phyloP scores from a whole-genome alignment of 2,329 filamentous ascomycete genomes.

The Colletotrichum eleusines region DNA sequence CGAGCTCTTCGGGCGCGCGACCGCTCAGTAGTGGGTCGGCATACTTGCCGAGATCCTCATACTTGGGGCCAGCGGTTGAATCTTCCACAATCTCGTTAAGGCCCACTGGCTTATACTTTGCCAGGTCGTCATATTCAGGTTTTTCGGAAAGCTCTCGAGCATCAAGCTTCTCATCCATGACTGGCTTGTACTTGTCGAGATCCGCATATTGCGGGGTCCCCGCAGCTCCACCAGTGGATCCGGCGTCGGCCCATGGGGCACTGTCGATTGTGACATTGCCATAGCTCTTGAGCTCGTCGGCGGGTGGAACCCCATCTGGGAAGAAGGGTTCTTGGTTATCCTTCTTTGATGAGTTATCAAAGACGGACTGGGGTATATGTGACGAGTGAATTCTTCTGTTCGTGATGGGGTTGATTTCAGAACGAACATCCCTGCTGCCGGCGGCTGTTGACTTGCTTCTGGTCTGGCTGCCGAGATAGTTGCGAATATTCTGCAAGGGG shows the following conservation, averaged over 20 bases:
- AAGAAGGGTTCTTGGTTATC: conserved; percentile 46
- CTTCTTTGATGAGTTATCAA: conserved; percentile 26
- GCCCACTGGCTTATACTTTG: conserved; percentile 53
- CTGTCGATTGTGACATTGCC: conserved; percentile 49
- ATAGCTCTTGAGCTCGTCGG: conserved; percentile 53
- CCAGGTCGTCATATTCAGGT: conserved; percentile 56
- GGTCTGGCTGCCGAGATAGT: conserved; percentile 46
- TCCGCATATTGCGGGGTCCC: conserved; percentile 44
- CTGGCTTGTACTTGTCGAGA: conserved; percentile 53
- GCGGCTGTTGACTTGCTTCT: conserved; percentile 22
- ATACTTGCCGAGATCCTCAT: conserved; percentile 54
- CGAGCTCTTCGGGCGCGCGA: conserved; percentile 44
- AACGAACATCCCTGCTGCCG: conserved; percentile 47
- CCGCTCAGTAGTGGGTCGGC: conserved; percentile 41
- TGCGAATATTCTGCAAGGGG: conserved; percentile 51
- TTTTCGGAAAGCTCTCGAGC: conserved; percentile 42
- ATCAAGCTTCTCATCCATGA: conserved; percentile 47
- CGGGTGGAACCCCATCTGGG: conserved; percentile 51
- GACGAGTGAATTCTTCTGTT: conserved; percentile 61
- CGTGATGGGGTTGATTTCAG: conserved; percentile 69
- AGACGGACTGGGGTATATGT: conserved; percentile 37
- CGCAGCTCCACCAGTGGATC: conserved; percentile 37
- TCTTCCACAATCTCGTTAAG: conserved; percentile 30
- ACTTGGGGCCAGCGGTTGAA: conserved; percentile 41
- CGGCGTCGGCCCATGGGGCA: conserved; percentile 42